Evolutionary conservation across 176 grass and related monocot genomes (phyloP).

Genomic region (Aechmea fasciata): DNA sequence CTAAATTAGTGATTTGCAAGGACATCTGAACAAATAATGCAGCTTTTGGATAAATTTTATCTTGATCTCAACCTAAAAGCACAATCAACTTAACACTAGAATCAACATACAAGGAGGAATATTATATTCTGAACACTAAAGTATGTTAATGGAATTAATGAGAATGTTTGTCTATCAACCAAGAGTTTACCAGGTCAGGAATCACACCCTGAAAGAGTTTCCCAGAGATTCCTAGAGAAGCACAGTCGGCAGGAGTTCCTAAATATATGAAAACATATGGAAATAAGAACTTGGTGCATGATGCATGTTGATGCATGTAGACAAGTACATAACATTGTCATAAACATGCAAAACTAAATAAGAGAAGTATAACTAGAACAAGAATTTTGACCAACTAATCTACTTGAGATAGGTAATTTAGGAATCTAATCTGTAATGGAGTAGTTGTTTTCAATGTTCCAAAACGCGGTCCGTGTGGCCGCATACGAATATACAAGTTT

Average conservation of each 20-base stretch:
- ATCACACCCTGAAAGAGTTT: conserved; percentile 78
- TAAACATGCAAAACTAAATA: no score
- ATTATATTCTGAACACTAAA: background rate
- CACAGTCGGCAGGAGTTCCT: conserved; percentile 92
- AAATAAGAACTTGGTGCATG: background rate
- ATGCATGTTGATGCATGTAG: background rate
- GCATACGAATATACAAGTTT: no score
- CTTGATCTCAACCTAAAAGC: no score
- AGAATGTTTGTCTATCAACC: background rate
- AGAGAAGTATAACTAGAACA: no score
- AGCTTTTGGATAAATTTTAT: no score
- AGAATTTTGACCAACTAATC: no score
- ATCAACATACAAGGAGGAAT: background rate
- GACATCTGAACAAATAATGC: background rate
- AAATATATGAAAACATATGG: background rate
- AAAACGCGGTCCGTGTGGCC: no score
- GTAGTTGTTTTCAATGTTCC: no score
- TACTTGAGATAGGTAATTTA: no score
- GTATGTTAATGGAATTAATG: background rate
- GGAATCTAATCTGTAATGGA: no score
- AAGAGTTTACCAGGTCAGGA: conserved; percentile 70
- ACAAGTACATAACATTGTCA: no score
- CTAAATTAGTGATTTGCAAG: background rate
- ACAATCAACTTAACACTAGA: background rate
- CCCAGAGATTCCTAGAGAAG: conserved; percentile 88